phyloP scores from a whole-genome alignment of 2,329 filamentous ascomycete species.

The Pyrenophora tritici-repentis region DNA sequence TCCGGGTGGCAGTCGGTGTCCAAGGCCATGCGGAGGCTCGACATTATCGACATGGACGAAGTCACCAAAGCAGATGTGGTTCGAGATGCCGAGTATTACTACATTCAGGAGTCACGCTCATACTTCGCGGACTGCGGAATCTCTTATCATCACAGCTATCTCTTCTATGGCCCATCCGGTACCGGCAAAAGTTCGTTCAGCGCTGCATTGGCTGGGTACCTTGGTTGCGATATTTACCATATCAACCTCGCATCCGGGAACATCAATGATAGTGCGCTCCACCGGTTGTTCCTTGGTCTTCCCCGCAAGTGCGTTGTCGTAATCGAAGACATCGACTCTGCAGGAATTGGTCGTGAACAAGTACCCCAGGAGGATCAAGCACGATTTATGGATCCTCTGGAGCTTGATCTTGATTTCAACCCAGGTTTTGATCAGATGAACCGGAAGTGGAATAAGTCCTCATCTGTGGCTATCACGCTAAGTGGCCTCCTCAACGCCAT shows the following conservation, averaged over 20 bases:
- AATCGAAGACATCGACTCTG: constrained; percentile 50
- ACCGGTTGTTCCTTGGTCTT: constrained; percentile 27
- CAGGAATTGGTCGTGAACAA: constrained; percentile 36
- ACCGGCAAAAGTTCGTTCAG: constrained; percentile 50
- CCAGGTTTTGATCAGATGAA: no score
- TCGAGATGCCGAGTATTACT: constrained; percentile 46
- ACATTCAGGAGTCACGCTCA: constrained; percentile 35
- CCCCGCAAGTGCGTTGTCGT: constrained; percentile 47
- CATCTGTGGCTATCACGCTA: constrained; percentile 58
- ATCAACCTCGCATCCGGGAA: constrained; percentile 42
- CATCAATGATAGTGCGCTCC: constrained; percentile 38
- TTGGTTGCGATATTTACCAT: constrained; percentile 47
- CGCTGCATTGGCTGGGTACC: constrained; percentile 44
- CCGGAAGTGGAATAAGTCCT: neutral
- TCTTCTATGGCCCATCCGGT: constrained; percentile 49
- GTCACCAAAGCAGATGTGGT: constrained; percentile 36
- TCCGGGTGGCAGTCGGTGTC: constrained; percentile 27
- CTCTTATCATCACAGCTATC: constrained; percentile 45
- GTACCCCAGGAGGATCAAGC: neutral
- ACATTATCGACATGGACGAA: constrained; percentile 42
- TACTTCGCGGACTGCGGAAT: constrained; percentile 46
- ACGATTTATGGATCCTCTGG: neutral
- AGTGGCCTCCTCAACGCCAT: constrained; percentile 76
- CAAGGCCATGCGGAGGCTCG: constrained; percentile 35
- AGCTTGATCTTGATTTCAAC: neutral